Evolutionary conservation across 176 grass and related monocot species (phyloP), one percentile per base, ranked within the genome.

Genomic region (Lolium rigidum): DNA sequence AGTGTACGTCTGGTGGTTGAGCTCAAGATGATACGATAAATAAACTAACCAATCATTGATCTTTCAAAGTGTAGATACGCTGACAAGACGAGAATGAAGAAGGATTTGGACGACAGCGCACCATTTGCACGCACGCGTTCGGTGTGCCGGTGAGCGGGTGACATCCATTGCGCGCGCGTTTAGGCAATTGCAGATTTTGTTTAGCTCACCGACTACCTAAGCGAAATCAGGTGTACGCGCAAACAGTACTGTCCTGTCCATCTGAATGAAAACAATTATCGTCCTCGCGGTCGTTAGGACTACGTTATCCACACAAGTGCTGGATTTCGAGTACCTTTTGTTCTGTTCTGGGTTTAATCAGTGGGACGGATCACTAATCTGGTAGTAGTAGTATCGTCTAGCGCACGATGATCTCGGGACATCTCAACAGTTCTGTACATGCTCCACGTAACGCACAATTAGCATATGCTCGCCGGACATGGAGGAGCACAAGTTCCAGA

Each of bases 221-320:
- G 80, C 11, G 26, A 71, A 21, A 71, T 12, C 9, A 46, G 4
- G 13, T 26, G 13, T 26, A 9, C 24, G 38, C 2, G 15, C 20
- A 25, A 14, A 18, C 14, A 22, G 10, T 35, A 35, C 31, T 71
- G 47, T 6, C 38, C 74, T 75, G 49, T 52, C 44, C 3, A 47
- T 74, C 31, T 35, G 71, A 78, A 41, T 21, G 61, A 9, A 38
- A 65, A 47, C 63, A 22, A 22, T 1, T 39, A 49, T 9, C 47
- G 76, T 61, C 71, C 72, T 61, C 17, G 24, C 31, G 55, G 80
- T 20, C 7, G 89, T 87, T 90, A 18, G 68, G 56, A 80, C 84
- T 58, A 50, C 28, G 18, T 58, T 79, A 17, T 90, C 62, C 61
- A 2, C 35, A 9, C 65, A 39, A 9, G 39, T 72, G 64, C 4